Conservation (phyloP, 1,284 basidiomycete species). For the Leccinum fallax region DNA sequence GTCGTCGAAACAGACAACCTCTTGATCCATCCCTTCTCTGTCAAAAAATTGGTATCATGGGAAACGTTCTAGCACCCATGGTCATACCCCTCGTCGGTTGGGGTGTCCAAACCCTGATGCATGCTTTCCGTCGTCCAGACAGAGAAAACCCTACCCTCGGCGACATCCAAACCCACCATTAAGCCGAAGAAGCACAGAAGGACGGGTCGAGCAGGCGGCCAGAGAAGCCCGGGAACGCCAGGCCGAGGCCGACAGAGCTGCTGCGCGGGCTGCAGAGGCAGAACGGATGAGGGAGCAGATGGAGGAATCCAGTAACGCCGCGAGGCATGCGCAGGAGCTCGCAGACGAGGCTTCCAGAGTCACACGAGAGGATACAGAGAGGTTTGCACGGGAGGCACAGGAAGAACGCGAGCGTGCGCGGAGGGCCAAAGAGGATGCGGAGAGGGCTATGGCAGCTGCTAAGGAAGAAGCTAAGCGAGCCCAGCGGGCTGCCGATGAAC, state of each 20-base stretch:
- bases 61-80: background rate
- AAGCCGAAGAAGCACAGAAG: background rate
- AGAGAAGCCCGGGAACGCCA: background rate
- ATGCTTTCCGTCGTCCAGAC: background rate
- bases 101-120: background rate
- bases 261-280: background rate
- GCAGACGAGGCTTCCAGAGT: background rate
- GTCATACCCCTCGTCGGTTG: background rate
- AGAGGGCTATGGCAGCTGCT: constrained; percentile 7
- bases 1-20: background rate
- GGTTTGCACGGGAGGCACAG: constrained; percentile 8
- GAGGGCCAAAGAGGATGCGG: constrained; percentile 16
- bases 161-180: background rate
- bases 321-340: background rate
- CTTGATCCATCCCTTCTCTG: background rate
- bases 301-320: background rate
- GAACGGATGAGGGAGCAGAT: background rate
- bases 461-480: background rate
- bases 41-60: background rate
- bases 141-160: background rate
- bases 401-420: constrained; percentile 12
- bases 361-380: background rate
- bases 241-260: background rate
- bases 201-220: background rate
- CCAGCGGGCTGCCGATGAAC: background rate